Conservation (phyloP, 441 rosid species). For the Aleurites moluccanus region DNA sequence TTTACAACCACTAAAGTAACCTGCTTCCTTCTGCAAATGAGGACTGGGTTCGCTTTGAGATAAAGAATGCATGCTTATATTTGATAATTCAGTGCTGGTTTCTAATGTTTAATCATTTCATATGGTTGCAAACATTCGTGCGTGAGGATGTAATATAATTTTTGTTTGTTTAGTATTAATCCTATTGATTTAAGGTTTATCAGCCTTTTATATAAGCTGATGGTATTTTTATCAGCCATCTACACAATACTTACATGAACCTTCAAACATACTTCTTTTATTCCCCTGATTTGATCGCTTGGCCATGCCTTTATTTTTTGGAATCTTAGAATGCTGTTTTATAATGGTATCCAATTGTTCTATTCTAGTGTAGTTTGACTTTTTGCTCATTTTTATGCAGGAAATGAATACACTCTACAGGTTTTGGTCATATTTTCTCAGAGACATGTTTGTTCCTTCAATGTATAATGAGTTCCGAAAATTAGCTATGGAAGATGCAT, state of each 20-base stretch:
- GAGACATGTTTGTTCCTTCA: conserved; percentile 67
- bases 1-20: neutral
- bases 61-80: neutral
- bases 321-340: neutral
- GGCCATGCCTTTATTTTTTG: neutral
- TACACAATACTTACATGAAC: neutral
- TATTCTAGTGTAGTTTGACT: neutral
- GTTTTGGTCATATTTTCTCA: conserved; percentile 94
- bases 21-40: neutral
- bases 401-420: conserved; percentile 97
- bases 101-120: neutral
- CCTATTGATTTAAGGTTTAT: neutral
- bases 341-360: neutral
- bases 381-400: conserved; percentile 45
- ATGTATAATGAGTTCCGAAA: conserved; percentile 88
- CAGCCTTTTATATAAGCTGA: neutral
- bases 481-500: conserved; percentile 89
- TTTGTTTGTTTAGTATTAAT: neutral
- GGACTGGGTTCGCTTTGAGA: neutral
- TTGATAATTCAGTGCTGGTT: conserved; percentile 4
- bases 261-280: too few species aligned
- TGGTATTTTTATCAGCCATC: neutral
- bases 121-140: neutral
- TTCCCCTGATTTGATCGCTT: too few species aligned
- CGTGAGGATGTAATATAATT: neutral